A percentile compares a stretch with the other conserved stretches of the same genome.
Evolutionary conservation across 2,329 filamentous ascomycete species (phyloP).

Genomic region (Hirsutella thompsonii): DNA sequence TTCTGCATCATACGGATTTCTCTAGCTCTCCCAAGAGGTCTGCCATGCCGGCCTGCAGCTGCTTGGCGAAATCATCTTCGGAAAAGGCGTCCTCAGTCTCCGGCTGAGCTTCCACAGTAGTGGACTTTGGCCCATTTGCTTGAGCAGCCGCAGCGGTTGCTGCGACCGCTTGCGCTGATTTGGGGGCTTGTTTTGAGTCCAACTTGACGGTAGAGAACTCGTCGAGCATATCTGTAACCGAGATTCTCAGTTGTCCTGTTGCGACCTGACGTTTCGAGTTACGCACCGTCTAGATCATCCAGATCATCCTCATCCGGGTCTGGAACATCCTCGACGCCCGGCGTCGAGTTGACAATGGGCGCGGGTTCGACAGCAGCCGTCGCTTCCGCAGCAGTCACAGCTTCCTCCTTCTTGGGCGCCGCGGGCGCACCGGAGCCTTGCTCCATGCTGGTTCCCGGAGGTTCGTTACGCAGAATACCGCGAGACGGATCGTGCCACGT

Average conservation of each 20-base stretch:
- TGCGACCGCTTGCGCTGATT: slow-evolving; percentile 10
- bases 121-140: slow-evolving; percentile 17
- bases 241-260: background rate
- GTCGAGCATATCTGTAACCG: slow-evolving; percentile 68
- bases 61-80: slow-evolving; percentile 72
- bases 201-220: slow-evolving; percentile 65
- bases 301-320: slow-evolving; percentile 90
- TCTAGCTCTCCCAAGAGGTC: slow-evolving; percentile 64
- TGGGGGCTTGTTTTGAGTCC: slow-evolving; percentile 10
- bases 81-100: slow-evolving; percentile 30
- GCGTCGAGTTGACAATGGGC: background rate
- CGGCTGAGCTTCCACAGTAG: slow-evolving; percentile 10
- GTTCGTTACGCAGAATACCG: background rate
- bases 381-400: background rate
- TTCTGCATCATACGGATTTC: slow-evolving; percentile 34
- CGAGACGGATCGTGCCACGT: background rate
- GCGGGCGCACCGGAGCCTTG: slow-evolving; percentile 8
- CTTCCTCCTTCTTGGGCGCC: background rate
- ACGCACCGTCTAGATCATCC: slow-evolving; percentile 76
- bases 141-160: slow-evolving; percentile 17
- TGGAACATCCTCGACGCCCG: slow-evolving; percentile 44
- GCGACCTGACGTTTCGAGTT: background rate
- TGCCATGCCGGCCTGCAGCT: slow-evolving; percentile 85
- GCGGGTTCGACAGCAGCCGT: background rate
- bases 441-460: slow-evolving; percentile 7